These are phyloP conservation scores for Canariomyces notabilis DNA, from an alignment of 2,329 filamentous ascomycete species.

Conservation along the genomic window DNA sequence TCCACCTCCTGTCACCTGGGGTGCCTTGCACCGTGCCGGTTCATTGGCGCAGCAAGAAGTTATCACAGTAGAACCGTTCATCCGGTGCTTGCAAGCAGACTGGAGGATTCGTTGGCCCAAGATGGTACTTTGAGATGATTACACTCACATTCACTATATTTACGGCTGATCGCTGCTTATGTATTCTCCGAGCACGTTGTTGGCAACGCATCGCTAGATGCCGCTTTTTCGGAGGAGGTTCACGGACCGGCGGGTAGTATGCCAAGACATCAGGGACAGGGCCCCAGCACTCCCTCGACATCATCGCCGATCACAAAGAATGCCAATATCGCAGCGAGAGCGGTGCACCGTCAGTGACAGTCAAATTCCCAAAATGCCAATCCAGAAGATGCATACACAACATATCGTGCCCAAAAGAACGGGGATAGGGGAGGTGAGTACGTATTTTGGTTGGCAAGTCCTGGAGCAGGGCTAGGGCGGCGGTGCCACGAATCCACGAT, in stretches of 20 bases:
- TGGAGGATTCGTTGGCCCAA: not conserved
- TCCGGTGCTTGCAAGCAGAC: not conserved
- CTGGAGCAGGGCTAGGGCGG: not conserved
- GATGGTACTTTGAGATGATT: too few relatives aligned
- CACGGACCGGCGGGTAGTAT: slow-evolving; percentile 16
- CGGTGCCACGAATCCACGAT: not conserved
- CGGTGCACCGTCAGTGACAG: not conserved
- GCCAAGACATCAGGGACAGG: slow-evolving; percentile 20
- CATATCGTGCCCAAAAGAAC: not conserved
- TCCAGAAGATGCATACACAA: not conserved
- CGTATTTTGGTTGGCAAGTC: not conserved
- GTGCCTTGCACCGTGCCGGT: not conserved
- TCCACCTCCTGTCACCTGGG: not conserved
- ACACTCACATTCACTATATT: too few relatives aligned
- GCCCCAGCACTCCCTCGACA: slow-evolving; percentile 14
- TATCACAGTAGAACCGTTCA: not conserved
- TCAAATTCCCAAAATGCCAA: not conserved
- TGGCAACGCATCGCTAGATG: too few relatives aligned
- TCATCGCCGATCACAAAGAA: slow-evolving; percentile 17
- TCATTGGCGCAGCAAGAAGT: not conserved
- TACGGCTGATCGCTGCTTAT: too few relatives aligned
- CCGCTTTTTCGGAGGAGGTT: not conserved
- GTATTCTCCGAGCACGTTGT: too few relatives aligned
- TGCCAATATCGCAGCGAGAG: not conserved
- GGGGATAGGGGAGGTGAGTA: not conserved